A percentile compares a stretch with the other conserved stretches of the same genome.
phyloP scores from a whole-genome alignment of 352 stramenopile genomes.

The Phytophthora brassicae region DNA sequence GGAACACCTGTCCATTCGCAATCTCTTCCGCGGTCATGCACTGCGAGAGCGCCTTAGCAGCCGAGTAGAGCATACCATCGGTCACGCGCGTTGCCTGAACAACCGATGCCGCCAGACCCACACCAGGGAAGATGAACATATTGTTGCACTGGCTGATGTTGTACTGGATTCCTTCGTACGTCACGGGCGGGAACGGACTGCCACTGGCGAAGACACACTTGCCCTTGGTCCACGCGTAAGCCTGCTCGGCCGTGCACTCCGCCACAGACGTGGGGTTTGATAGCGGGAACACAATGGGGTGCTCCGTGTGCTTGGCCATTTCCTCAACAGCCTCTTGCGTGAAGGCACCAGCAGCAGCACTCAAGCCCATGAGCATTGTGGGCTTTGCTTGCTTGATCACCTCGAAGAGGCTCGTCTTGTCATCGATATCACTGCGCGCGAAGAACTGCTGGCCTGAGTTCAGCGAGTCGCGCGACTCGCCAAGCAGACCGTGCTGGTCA shows the following conservation, averaged over 20 bases:
- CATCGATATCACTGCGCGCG: constrained; percentile 57
- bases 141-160: constrained; percentile 93
- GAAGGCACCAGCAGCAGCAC: constrained; percentile 88
- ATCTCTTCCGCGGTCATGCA: constrained; percentile 93
- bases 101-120: constrained; percentile 92
- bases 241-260: constrained; percentile 96
- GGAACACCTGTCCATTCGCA: constrained; percentile 92
- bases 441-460: constrained; percentile 86
- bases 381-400: constrained; percentile 88
- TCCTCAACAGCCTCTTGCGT: constrained; percentile 75
- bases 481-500: constrained; percentile 74
- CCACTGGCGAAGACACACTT: constrained; percentile 95
- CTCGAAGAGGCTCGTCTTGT: constrained; percentile 80
- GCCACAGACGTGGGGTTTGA: constrained; percentile 96
- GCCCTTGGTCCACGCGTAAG: constrained; percentile 96
- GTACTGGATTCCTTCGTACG: constrained; percentile 84
- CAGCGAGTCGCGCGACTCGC: constrained; percentile 45
- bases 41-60: constrained; percentile 92
- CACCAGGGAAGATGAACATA: constrained; percentile 97
- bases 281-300: constrained; percentile 96
- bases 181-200: constrained; percentile 93
- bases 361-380: constrained; percentile 95
- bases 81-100: constrained; percentile 79
- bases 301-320: constrained; percentile 88
- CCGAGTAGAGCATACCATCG: constrained; percentile 95